A percentile compares a stretch with the other conserved stretches of the same genome.
Conservation (phyloP, 2,329 filamentous ascomycete species). For the Drechslerella dactyloides region DNA sequence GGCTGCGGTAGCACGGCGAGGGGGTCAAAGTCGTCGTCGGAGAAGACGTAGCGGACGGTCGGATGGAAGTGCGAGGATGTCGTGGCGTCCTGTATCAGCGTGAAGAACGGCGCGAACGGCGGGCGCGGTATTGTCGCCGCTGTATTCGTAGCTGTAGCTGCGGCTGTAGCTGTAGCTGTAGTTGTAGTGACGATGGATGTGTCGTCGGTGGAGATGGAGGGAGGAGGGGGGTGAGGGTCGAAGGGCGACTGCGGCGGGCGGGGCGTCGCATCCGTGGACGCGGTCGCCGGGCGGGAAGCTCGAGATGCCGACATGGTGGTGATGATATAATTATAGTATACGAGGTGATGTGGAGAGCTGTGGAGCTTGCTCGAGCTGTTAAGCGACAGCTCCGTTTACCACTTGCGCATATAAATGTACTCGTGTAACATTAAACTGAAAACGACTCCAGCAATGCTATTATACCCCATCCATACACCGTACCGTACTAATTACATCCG, state of each 20-base stretch:
- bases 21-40: conserved; percentile 73
- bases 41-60: conserved; percentile 88
- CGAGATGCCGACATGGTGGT: conserved; percentile 11
- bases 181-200: neutral
- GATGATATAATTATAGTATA: too few species aligned
- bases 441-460: too few species aligned
- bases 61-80: conserved; percentile 80
- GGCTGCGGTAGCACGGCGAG: conserved; percentile 43
- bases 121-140: conserved; percentile 10
- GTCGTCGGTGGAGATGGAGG: conserved; percentile 5
- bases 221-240: conserved; percentile 8
- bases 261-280: conserved; percentile 39
- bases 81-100: conserved; percentile 77
- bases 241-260: conserved; percentile 46
- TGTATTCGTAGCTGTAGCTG: conserved; percentile 7
- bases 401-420: too few species aligned
- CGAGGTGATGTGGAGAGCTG: neutral
- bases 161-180: conserved; percentile 13
- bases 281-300: conserved; percentile 34
- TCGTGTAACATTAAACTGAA: too few species aligned
- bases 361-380: too few species aligned
- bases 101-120: conserved; percentile 79
- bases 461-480: too few species aligned
- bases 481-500: too few species aligned
- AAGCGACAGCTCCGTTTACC: too few species aligned